Percentiles rank a stretch among this genome's conserved stretches.
These are phyloP conservation scores for Anthracocystis walkeri DNA, from an alignment of 1,284 basidiomycete species.

Conservation along the genomic window DNA sequence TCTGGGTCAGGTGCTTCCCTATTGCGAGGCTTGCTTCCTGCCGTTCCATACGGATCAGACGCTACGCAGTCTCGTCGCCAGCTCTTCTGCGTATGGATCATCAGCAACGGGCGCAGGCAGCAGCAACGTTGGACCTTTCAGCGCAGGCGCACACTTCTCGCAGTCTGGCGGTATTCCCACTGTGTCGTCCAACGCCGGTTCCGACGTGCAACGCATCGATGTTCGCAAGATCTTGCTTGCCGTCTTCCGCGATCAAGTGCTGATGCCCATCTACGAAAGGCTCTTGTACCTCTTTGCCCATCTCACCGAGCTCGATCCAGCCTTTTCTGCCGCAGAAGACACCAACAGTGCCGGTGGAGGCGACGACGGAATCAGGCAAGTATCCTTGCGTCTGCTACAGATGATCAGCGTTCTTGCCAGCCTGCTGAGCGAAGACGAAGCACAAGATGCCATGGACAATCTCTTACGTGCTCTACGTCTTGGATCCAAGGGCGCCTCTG, in stretches of 20 bases:
- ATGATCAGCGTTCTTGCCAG: constrained; percentile 65
- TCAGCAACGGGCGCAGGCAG: constrained; percentile 10
- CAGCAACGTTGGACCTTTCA: constrained; percentile 11
- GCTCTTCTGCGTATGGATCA: constrained; percentile 12
- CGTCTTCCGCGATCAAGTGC: constrained; percentile 79
- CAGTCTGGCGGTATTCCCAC: constrained; percentile 19
- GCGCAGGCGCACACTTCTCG: constrained; percentile 18
- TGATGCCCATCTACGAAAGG: constrained; percentile 61
- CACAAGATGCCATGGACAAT: constrained; percentile 66
- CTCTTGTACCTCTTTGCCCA: constrained; percentile 53
- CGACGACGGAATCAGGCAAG: constrained; percentile 38
- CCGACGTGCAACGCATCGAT: constrained; percentile 74
- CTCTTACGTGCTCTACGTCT: constrained; percentile 60
- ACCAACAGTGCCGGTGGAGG: constrained; percentile 22
- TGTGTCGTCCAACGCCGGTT: constrained; percentile 14
- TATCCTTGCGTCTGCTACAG: constrained; percentile 60
- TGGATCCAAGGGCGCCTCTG: constrained; percentile 45
- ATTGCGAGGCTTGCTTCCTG: constrained; percentile 77
- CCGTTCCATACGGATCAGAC: constrained; percentile 69
- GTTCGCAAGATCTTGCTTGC: constrained; percentile 82
- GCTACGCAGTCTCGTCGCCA: constrained; percentile 49
- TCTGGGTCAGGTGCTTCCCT: constrained; percentile 90
- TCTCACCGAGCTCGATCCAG: constrained; percentile 48
- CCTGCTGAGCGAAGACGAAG: constrained; percentile 67
- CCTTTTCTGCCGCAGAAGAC: constrained; percentile 24